Conservation (phyloP, 2,329 filamentous ascomycete genomes). For the Botrytis pseudocinerea region DNA sequence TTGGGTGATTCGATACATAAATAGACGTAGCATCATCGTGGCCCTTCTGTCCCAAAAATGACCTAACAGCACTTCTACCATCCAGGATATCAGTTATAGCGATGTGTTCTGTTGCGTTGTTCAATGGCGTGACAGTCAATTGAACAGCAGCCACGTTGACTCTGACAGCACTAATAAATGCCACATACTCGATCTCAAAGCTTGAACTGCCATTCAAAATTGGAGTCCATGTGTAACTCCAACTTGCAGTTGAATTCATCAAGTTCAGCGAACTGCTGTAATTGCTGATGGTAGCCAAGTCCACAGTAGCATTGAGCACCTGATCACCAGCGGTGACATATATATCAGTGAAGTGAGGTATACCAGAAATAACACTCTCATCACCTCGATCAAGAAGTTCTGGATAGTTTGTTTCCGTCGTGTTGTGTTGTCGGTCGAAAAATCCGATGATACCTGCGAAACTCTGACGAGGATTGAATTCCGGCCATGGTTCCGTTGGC, state of each 20-base stretch:
- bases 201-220: conserved; percentile 50
- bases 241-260: conserved; percentile 18
- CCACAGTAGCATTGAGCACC: conserved; percentile 59
- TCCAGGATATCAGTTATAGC: conserved; percentile 62
- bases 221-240: conserved; percentile 27
- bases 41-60: conserved; percentile 54
- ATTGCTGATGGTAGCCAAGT: conserved; percentile 58
- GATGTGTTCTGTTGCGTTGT: conserved; percentile 40
- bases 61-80: conserved; percentile 62
- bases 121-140: conserved; percentile 23
- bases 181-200: conserved; percentile 59
- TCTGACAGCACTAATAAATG: conserved; percentile 29
- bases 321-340: conserved; percentile 54
- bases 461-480: conserved; percentile 62
- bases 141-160: conserved; percentile 27
- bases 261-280: conserved; percentile 55
- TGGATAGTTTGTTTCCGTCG: conserved; percentile 60
- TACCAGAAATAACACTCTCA: conserved; percentile 64
- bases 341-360: conserved; percentile 65
- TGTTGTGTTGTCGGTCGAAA: conserved; percentile 57
- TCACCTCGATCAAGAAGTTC: conserved; percentile 64
- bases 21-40: conserved; percentile 49
- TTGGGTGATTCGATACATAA: conserved; percentile 60
- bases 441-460: conserved; percentile 70
- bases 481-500: conserved; percentile 60